These are phyloP conservation scores for Neostapfia colusana DNA, from an alignment of 176 grass and related monocot genomes.

Conservation along the genomic window DNA sequence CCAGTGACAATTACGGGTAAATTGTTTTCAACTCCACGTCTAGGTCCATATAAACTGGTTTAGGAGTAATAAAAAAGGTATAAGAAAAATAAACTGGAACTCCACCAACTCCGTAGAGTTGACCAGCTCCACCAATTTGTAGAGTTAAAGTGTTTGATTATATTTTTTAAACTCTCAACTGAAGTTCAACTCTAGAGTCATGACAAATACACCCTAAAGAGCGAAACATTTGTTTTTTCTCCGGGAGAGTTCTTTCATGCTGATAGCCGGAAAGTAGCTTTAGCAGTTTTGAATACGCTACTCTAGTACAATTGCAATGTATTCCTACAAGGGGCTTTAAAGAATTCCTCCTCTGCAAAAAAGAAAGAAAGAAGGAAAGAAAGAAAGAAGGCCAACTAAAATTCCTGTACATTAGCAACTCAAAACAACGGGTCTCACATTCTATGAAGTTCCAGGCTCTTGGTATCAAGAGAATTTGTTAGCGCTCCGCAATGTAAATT, in stretches of 20 bases:
- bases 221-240: too few relatives aligned
- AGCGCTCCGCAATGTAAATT: conserved; percentile 14
- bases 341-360: neutral
- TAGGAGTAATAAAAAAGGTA: too few relatives aligned
- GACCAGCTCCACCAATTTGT: too few relatives aligned
- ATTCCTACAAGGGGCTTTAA: conserved; percentile 18
- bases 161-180: too few relatives aligned
- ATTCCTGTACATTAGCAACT: conserved; percentile 43
- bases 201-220: too few relatives aligned
- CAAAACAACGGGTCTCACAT: conserved; percentile 27
- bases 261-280: neutral
- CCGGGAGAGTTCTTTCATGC: neutral
- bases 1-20: too few relatives aligned
- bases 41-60: too few relatives aligned
- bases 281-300: neutral
- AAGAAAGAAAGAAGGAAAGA: neutral
- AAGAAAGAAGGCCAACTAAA: neutral
- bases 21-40: too few relatives aligned
- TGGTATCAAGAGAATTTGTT: conserved; percentile 16
- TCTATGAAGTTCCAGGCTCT: conserved; percentile 18
- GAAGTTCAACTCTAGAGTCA: too few relatives aligned
- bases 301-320: conserved; percentile 10
- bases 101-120: too few relatives aligned
- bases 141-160: too few relatives aligned
- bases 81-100: too few relatives aligned